Base-by-base conservation (phyloP, 2,329 filamentous ascomycete species). In the Fusarium pseudocircinatum region DNA sequence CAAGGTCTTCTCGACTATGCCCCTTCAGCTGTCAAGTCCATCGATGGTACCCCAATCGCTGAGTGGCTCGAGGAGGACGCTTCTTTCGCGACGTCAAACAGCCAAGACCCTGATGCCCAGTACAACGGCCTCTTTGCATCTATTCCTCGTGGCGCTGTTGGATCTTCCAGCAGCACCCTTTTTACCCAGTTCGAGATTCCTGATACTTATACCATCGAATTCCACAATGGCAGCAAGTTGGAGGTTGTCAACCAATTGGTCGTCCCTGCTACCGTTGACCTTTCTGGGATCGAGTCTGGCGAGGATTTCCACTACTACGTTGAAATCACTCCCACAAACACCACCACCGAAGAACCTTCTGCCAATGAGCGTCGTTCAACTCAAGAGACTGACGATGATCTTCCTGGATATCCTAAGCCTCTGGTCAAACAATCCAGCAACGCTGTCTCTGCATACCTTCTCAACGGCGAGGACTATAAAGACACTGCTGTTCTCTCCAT, bases 1-100 rank as follows among this genome's bases (percentile, higher is more conserved):
- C 22, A 47, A 18, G 57, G 60, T 20, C 18, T 34, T 5, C 75
- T 78, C 2, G 57, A 66, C 42, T 79, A 79, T 26, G 34, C 40
- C 10, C 74, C 76, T 1, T 78, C 76, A 1, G 76, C 76, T 34
- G 49, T 78, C 28, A 66, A 77, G 36, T 76, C 60, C 30, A 69
- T 78, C 34, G 69, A 78, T 15, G 76, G 59, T 2, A 73, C 54
- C 9, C 74, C 74, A 9, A 56, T 78, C 30, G 52, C 53, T 12
- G 34, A 75, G 40, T 78, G 76, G 76, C 69, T 78, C 22, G 67
- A 78, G 57, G 64, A 77, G 42, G 76, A 78, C 14, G 76, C 76
- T 26, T 43, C 69, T 15, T 50, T 44, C 28, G 58, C 60, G 30
- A 46, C 56, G 16, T 44, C 53, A 34, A 75, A 72, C 49, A 56